Percentiles rank a stretch among this genome's conserved stretches.
Evolutionary conservation across 2,329 filamentous ascomycete species (phyloP).

Genomic region (Paecilomyces niveus): DNA sequence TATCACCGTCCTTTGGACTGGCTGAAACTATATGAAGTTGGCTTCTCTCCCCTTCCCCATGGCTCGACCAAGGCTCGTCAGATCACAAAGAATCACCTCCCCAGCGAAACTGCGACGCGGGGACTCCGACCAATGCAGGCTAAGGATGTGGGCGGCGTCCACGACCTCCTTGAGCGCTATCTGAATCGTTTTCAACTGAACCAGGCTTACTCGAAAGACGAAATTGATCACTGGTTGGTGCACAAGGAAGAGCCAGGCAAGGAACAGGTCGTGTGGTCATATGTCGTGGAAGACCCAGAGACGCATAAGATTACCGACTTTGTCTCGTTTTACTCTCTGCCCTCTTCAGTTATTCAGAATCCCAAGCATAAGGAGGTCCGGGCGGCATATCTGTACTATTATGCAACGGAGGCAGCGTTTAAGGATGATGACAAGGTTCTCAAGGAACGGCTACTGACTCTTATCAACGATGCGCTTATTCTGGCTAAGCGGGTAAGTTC

Average conservation of each 20-base stretch:
- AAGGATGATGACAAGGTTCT: constrained; percentile 48
- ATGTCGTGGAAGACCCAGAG: constrained; percentile 70
- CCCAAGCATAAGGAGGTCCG: constrained; percentile 70
- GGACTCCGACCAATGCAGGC: constrained; percentile 74
- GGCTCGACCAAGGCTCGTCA: constrained; percentile 81
- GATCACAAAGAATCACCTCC: constrained; percentile 77
- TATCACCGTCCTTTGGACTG: constrained; percentile 92
- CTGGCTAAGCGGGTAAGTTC: constrained; percentile 64
- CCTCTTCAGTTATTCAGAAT: constrained; percentile 83
- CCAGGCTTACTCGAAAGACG: constrained; percentile 70
- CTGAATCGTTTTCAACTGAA: constrained; percentile 74
- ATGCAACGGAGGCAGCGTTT: constrained; percentile 77
- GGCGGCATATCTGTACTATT: constrained; percentile 96
- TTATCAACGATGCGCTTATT: constrained; percentile 80
- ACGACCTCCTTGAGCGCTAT: constrained; percentile 68
- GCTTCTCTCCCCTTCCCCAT: constrained; percentile 80
- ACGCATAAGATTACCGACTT: constrained; percentile 88
- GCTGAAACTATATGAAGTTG: constrained; percentile 91
- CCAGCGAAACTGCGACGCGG: constrained; percentile 62
- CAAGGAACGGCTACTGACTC: constrained; percentile 69
- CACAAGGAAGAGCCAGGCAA: constrained; percentile 56
- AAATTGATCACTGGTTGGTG: constrained; percentile 82
- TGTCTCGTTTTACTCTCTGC: constrained; percentile 92
- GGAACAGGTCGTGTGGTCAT: constrained; percentile 87
- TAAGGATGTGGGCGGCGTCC: constrained; percentile 70